Conservation (phyloP, 306 rosid genomes). For the Aeschynomene evenia region DNA sequence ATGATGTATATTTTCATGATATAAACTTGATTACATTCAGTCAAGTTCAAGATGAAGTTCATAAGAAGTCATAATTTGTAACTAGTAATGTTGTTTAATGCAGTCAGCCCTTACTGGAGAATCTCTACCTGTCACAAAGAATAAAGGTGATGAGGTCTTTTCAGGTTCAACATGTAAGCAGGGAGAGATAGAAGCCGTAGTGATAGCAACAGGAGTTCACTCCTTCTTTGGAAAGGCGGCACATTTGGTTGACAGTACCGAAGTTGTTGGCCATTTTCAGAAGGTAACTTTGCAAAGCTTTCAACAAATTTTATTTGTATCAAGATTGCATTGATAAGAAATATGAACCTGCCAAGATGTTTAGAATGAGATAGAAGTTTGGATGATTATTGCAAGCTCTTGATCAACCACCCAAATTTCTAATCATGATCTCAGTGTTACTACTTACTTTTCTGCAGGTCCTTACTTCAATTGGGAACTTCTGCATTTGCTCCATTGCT, state of each 20-base stretch:
- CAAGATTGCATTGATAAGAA: conserved; percentile 10
- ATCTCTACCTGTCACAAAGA: conserved; percentile 79
- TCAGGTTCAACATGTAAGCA: conserved; percentile 89
- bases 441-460: conserved; percentile 53
- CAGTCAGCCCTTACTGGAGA: conserved; percentile 96
- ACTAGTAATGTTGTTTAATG: conserved; percentile 30
- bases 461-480: conserved; percentile 81
- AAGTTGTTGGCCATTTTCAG: conserved; percentile 79
- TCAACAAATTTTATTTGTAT: background rate
- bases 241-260: conserved; percentile 71
- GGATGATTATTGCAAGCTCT: background rate
- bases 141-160: conserved; percentile 70
- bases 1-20: background rate
- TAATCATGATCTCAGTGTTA: background rate
- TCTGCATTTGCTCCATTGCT: conserved; percentile 91
- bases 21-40: conserved; percentile 3
- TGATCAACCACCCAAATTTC: background rate
- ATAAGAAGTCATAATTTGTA: conserved; percentile 19
- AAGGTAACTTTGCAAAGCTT: conserved; percentile 42
- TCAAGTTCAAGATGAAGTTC: conserved; percentile 21
- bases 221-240: conserved; percentile 90
- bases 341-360: background rate
- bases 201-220: conserved; percentile 80
- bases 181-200: conserved; percentile 89
- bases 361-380: background rate